phyloP scores from a whole-genome alignment of 106 monocot species.

The Triglochin maritima region DNA sequence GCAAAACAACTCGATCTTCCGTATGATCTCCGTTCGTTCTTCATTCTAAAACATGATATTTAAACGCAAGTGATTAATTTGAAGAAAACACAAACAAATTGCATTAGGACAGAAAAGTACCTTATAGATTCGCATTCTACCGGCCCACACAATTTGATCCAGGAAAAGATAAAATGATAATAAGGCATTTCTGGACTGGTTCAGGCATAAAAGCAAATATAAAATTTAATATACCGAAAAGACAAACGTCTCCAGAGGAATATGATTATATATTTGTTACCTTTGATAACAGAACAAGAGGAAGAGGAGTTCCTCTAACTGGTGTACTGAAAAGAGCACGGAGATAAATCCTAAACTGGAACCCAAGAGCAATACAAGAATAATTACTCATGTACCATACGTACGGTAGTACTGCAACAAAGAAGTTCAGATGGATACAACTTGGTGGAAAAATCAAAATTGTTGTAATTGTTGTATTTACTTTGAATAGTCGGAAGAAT shows the following conservation, averaged over 20 bases:
- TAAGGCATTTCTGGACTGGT: slow-evolving; percentile 92
- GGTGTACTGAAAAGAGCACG: slow-evolving; percentile 79
- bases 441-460: background rate
- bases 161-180: slow-evolving; percentile 82
- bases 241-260: background rate
- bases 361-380: no score
- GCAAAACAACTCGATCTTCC: slow-evolving; percentile 61
- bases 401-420: background rate
- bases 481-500: slow-evolving; percentile 87
- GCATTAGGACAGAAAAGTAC: slow-evolving; percentile 16
- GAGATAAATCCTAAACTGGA: slow-evolving; percentile 86
- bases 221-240: background rate
- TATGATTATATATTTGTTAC: background rate
- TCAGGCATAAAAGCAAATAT: background rate
- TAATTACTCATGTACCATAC: no score
- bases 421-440: background rate
- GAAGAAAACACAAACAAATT: background rate
- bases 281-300: slow-evolving; percentile 44
- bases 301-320: slow-evolving; percentile 51
- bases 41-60: slow-evolving; percentile 34
- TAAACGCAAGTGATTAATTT: no score
- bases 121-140: slow-evolving; percentile 90
- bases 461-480: background rate
- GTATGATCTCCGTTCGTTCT: slow-evolving; percentile 55
- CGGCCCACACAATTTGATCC: slow-evolving; percentile 93